Evolutionary conservation across 1,284 basidiomycete species (phyloP), one percentile per base, ranked within the genome.

Genomic region (Bjerkandera adusta): DNA sequence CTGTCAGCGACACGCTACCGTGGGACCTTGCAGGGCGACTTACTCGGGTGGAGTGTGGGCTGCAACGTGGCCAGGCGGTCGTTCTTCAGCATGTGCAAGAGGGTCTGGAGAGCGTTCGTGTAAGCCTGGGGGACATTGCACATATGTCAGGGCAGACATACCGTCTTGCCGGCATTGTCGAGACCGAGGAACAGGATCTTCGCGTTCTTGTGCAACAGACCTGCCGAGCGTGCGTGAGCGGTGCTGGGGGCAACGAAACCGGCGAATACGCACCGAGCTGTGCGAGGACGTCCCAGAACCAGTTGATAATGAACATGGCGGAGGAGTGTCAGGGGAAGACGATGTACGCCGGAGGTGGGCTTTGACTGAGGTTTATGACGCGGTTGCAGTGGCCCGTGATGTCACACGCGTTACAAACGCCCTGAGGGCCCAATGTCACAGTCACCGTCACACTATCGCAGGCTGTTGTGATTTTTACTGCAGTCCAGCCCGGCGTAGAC

Each of bases 81-180:
- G 64, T 99, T 99, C 81, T 99, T 99, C 65, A 99, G 79, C 97
- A 99, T 99, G 73, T 99, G 97, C 59, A 99, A 73, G 43, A 99
- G 81, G 33, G 97, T 99, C 95, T 99, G 43, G n/a, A 21, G 15
- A 32, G 15, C 12, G 18, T 24, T 15, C 37, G 13, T 27, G 35
- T 12, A 45, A 29, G 8, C 25, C 8, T 15, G 34, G 10, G 16
- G 10, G 15, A 10, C 22, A 42, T n/a, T 16, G 20, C 4, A 39
- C 25, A 21, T 8, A 12, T 25, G 13, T 37, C 25, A 36, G 43
- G 11, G 21, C 16, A 6, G 7, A 46, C 65, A 52, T 58, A 97
- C 96, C 54, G 97, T 99, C 82, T 99, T 99, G 63, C 97, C 97
- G 48, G 97, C 97, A 75, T 98, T 98, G 68, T 97, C 97, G 45